Base-by-base conservation (phyloP, 208 protist species). In the Wallacemonas sp. region DNA sequence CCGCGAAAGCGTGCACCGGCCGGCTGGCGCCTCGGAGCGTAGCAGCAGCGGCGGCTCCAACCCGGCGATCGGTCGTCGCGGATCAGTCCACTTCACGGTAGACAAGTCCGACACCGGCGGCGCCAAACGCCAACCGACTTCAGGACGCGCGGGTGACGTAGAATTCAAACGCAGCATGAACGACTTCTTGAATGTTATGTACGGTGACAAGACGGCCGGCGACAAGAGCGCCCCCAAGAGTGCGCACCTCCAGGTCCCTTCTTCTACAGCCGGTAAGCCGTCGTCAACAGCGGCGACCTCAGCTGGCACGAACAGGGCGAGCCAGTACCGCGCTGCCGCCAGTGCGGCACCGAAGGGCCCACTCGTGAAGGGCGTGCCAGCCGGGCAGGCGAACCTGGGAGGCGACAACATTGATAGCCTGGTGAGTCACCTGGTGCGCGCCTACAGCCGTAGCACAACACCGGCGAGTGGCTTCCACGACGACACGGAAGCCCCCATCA, bases 131-230 rank as follows among this genome's bases (percentile, higher is more conserved):
- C n/a, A n/a, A n/a, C n/a, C 19, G 44, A 12, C 10, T 9, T 50
- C 44, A 10, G 10, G 17, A 50, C 44, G 32, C 12, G 52, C 15
- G 10, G 32, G 32, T 58, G 52, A 58, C 15, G 63, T 38, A 6
- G 68, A 50, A 12, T 80, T 80, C 26, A 53, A 58, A 26, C 74
- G 73, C 55, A 76, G 41, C 60, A 80, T 80, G 74, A 41, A 55
- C 10, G 74, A 80, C 64, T 78, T 82, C 63, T 34, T 82, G 37
- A 63, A 44, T 12, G 66, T 78, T 46, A 74, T 82, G 70, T 82
- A 82, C 57, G 69, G 69, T 32, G 36, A 8, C n/a, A 38, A 32
- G 29, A 34, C 37, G 22, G 38, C 29, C 30, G 26, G 24, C 26
- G 59, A 22, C 29, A 34, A 22, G 13, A 46, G 41, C 12, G 10